Base-by-base conservation (phyloP, 345 rosid genomes). In the Eucalyptus pauciflora region DNA sequence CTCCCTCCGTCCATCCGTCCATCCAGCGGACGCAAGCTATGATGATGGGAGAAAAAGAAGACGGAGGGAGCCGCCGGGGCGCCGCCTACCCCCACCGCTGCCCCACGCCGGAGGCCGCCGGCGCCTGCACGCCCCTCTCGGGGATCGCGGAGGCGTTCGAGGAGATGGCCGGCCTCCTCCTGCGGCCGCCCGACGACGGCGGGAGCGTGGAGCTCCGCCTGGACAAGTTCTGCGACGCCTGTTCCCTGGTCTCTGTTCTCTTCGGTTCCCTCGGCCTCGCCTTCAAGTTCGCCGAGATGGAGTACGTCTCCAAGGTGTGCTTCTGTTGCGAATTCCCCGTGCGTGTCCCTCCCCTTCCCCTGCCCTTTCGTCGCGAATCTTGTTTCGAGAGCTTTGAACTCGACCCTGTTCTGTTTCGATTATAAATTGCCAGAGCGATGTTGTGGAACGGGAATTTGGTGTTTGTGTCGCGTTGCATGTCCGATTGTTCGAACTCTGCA, bases 201-300 rank as follows among this genome's bases (percentile, higher is more conserved):
- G 71, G 88, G 87, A 48, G 50, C 50, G 89, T 86, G 9, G 92
- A 91, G 16, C 92, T 94, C 31, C 92, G 93, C 16, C 83, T 97
- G 91, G 96, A 93, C 62, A 92, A 88, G 13, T 97, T 97, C 76
- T 94, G 97, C 56, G 92, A 89, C 2, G 96, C 99, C 1, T 95
- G 97, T 86, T 92, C 96, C 83, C 91, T 94, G 58, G 99, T 97
- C 56, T 91, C 98, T 51, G 92, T 96, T 86, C 93, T 97, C 88
- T 95, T 96, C 88, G 92, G 90, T 86, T 94, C 93, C 89, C 98
- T 97, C 5, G 99, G 99, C 85, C 94, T 97, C 85, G 98, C 99
- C 79, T 97, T 96, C 92, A 96, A 95, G 92, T 96, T 97, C 86
- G 99, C 99, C 17, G 97, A 96, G 92, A 88, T 95, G 90, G 99